Conservation (phyloP, 176 grass and related monocot genomes). For the Avena insularis region DNA sequence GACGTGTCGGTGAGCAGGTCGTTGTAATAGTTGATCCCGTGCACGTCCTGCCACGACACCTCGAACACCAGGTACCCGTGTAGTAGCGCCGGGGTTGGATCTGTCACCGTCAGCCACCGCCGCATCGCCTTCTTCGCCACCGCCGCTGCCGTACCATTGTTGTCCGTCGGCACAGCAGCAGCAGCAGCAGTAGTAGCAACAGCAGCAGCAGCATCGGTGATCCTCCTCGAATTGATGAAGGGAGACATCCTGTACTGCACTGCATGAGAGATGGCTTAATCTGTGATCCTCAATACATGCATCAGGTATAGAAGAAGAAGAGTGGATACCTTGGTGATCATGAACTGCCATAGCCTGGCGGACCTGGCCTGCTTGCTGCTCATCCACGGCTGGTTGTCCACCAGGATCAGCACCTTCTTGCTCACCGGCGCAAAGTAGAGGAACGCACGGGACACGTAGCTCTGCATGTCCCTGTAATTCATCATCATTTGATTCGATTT, state of each 20-base stretch:
- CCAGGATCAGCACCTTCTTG: conserved; percentile 85
- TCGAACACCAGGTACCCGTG: conserved; percentile 95
- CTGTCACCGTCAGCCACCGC: conserved; percentile 58
- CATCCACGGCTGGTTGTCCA: conserved; percentile 93
- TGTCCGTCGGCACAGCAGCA: neutral
- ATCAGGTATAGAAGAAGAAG: too few relatives aligned
- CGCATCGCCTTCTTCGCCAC: conserved; percentile 4
- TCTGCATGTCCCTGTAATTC: conserved; percentile 77
- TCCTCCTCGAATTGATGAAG: conserved; percentile 64
- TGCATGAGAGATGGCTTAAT: conserved; percentile 1
- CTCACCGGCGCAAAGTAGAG: conserved; percentile 75
- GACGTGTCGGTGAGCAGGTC: conserved; percentile 86
- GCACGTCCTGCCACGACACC: conserved; percentile 82
- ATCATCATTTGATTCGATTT: too few relatives aligned
- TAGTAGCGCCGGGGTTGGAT: conserved; percentile 56
- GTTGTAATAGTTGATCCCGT: conserved; percentile 93
- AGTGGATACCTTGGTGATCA: conserved; percentile 78
- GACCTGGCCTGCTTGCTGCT: conserved; percentile 64
- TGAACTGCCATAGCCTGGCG: conserved; percentile 85
- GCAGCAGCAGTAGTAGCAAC: neutral
- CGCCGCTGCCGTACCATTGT: neutral
- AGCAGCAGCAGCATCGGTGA: accelerated
- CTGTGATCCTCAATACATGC: neutral
- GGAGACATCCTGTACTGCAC: conserved; percentile 88
- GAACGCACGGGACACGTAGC: conserved; percentile 79